Base-by-base conservation (phyloP, 225 moss, liverwort and hornwort genomes). In the Bryoerythrophyllum caledonicum region DNA sequence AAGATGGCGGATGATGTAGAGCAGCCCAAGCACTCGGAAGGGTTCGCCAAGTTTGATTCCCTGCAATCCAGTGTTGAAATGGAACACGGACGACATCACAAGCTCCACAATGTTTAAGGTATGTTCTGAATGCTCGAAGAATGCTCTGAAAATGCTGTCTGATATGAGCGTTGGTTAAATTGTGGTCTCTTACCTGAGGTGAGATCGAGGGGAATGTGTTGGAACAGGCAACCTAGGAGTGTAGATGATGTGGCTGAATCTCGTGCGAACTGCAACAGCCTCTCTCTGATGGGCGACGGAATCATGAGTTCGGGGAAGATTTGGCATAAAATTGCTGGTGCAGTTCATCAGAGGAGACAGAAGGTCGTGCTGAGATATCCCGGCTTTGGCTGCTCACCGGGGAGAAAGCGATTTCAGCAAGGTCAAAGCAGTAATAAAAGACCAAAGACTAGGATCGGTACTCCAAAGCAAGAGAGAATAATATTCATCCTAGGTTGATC, bases 201-300 rank as follows among this genome's bases (percentile, higher is more conserved):
- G 43, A 82, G 89, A 80, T 95, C 95, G 67, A 91, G 84, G 70
- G 95, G 91, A 81, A 99, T 87, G 53, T 91, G 89, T 70, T 99
- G 95, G 74, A 91, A 99, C 26, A 99, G 79, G 82, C 95, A 93
- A 74, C 91, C 95, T 28, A 99, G 91, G 60, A 99, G 88, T 19
- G 89, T 86, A 54, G 93, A 84, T 7, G 93, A 82, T 62, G 82
- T 90, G 77, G 91, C 83, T 8, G 89, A 86, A 57, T 95, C 97
- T 75, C 91, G 91, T 43, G 93, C 82, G 74, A 90, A 99, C 57
- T 95, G 90, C 56, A 99, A 77, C 11, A 99, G 80, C 62, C 88
- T 85, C 79, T 99, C 93, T 75, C 95, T 87, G 52, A 83, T 74
- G 44, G 87, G 82, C n/a, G 97, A 95, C 56, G 68, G 51, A 38